Percentiles rank a stretch among this genome's conserved stretches.
phyloP scores from a whole-genome alignment of 306 rosid genomes.

The Trifolium subterraneum region DNA sequence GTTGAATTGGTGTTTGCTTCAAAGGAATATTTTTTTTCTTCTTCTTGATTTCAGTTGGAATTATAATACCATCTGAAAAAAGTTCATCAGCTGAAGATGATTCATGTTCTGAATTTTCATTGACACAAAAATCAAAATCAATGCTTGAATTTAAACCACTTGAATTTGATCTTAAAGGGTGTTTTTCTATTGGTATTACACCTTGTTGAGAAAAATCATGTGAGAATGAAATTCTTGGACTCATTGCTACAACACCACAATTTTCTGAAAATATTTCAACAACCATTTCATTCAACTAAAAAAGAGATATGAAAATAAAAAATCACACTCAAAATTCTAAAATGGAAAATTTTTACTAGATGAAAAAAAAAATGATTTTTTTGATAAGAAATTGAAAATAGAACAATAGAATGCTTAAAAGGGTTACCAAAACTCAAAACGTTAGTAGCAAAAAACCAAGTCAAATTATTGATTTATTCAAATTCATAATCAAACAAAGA shows the following conservation, averaged over 20 bases:
- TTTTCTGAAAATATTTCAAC: constrained; percentile 70
- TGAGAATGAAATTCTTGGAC: constrained; percentile 88
- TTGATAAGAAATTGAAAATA: background rate
- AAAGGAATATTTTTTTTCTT: constrained; percentile 37
- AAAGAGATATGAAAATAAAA: background rate
- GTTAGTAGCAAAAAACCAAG: constrained; percentile 8
- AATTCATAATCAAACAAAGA: constrained; percentile 38
- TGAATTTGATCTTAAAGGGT: constrained; percentile 69
- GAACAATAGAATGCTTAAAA: constrained; percentile 20
- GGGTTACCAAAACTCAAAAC: constrained; percentile 11
- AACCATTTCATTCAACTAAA: constrained; percentile 51
- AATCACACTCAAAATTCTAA: constrained; percentile 20
- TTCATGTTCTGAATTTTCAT: constrained; percentile 60
- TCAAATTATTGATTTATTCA: constrained; percentile 18
- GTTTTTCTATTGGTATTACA: constrained; percentile 61
- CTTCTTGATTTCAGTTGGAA: constrained; percentile 74
- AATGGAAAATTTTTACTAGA: background rate
- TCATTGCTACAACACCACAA: constrained; percentile 46
- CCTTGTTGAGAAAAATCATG: constrained; percentile 74
- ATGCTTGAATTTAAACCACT: constrained; percentile 60
- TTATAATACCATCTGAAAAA: constrained; percentile 75
- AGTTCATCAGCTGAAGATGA: constrained; percentile 90
- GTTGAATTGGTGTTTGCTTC: constrained; percentile 34
- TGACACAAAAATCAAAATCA: constrained; percentile 82
- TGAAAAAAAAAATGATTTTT: background rate